phyloP scores from a whole-genome alignment of 345 rosid genomes.

The Eucalyptus tenuipes region DNA sequence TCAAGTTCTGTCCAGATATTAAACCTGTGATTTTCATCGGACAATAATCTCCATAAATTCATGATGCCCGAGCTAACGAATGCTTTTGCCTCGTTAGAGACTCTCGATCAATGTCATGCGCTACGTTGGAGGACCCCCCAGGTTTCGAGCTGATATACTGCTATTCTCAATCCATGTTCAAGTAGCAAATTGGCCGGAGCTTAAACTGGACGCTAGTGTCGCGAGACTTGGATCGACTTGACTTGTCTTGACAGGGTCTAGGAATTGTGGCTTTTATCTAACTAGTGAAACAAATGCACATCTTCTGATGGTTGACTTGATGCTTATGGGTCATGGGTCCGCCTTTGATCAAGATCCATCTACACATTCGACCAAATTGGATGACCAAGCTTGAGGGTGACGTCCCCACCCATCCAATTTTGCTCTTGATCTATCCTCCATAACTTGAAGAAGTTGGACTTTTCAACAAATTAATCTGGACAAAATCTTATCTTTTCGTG shows the following conservation, averaged over 20 bases:
- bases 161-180: neutral
- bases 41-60: neutral
- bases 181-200: neutral
- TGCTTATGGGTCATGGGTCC: neutral
- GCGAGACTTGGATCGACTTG: neutral
- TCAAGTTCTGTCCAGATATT: neutral
- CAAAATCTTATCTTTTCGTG: neutral
- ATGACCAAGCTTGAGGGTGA: neutral
- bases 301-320: neutral
- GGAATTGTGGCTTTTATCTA: neutral
- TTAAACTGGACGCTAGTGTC: neutral
- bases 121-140: neutral
- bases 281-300: neutral
- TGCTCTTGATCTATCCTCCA: neutral
- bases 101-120: neutral
- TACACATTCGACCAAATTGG: neutral
- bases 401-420: neutral
- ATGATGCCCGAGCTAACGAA: neutral
- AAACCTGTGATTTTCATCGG: neutral
- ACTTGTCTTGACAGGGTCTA: neutral
- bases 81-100: neutral
- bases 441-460: neutral
- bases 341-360: neutral
- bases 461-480: neutral
- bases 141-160: neutral